phyloP scores from a whole-genome alignment of 2,329 filamentous ascomycete species.

The Pseudohalonectria lignicola region DNA sequence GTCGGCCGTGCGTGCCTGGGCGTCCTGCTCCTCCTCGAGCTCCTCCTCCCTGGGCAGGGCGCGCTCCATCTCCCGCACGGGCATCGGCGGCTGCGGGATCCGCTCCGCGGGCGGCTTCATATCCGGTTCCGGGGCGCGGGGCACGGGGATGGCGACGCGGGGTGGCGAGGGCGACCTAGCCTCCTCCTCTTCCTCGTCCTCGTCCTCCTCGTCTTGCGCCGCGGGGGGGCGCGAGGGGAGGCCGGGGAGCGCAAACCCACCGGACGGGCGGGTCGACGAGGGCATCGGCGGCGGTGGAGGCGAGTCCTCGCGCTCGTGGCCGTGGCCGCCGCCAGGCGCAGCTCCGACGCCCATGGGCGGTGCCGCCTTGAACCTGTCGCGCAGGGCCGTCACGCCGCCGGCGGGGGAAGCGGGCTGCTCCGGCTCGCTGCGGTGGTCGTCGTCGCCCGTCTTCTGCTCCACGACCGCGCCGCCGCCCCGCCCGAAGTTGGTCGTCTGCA shows the following conservation, averaged over 20 bases:
- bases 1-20: constrained; percentile 44
- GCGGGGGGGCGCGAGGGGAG: constrained; percentile 50
- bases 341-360: constrained; percentile 49
- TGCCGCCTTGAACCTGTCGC: constrained; percentile 74
- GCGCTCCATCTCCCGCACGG: constrained; percentile 43
- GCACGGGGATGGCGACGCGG: constrained; percentile 76
- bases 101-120: constrained; percentile 38
- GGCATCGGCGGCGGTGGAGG: constrained; percentile 59
- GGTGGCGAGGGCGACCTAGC: constrained; percentile 63
- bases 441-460: constrained; percentile 53
- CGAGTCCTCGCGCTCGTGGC: constrained; percentile 33
- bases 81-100: constrained; percentile 40
- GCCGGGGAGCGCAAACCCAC: constrained; percentile 69
- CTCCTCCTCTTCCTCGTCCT: constrained; percentile 26
- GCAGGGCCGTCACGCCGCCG: constrained; percentile 61
- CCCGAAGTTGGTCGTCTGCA: constrained; percentile 63
- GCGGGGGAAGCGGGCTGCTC: constrained; percentile 40
- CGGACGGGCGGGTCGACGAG: constrained; percentile 58
- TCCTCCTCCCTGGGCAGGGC: constrained; percentile 54
- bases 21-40: constrained; percentile 52
- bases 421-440: constrained; percentile 26
- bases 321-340: constrained; percentile 16
- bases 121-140: constrained; percentile 46
- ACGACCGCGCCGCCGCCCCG: constrained; percentile 40
- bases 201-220: constrained; percentile 45